A percentile compares a stretch with the other conserved stretches of the same genome.
phyloP scores from a whole-genome alignment of 495 filamentous ascomycete genomes.

The Annulohypoxylon moriforme region DNA sequence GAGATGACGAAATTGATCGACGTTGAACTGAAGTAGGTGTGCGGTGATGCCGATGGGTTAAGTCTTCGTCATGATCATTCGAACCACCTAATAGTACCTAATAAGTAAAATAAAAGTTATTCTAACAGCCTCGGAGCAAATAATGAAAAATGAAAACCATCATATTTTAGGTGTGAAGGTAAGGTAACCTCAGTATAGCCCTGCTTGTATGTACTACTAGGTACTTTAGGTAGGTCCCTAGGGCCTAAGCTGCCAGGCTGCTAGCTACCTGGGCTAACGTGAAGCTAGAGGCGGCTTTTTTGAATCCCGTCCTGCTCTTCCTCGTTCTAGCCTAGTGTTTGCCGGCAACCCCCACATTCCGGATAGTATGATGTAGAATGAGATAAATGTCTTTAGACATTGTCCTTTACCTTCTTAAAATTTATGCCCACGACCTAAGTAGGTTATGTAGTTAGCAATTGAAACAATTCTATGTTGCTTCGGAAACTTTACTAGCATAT shows the following conservation, averaged over 20 bases:
- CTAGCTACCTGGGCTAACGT: slow-evolving; percentile 1
- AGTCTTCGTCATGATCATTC: background rate
- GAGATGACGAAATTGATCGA: background rate
- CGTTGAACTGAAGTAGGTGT: background rate
- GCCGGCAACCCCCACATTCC: slow-evolving; percentile 40
- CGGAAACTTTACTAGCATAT: background rate
- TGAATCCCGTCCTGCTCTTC: background rate
- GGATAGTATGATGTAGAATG: slow-evolving; percentile 31
- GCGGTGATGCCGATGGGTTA: background rate
- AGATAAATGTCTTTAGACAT: slow-evolving; percentile 23
- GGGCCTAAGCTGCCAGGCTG: no score
- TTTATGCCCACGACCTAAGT: slow-evolving; percentile 9
- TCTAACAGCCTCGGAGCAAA: background rate
- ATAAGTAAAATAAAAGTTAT: no score
- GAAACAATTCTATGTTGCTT: background rate
- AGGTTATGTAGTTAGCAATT: background rate
- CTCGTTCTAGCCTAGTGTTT: slow-evolving; percentile 8
- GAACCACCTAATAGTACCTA: no score
- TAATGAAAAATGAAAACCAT: background rate
- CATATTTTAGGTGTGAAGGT: background rate
- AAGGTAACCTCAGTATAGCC: no score
- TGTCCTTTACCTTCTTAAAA: slow-evolving; percentile 13
- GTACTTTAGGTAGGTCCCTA: no score
- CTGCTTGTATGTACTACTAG: no score
- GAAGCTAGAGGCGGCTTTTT: slow-evolving; percentile 3